Conservation (phyloP, 768 basidiomycete species). For the Tylopilus vinaceipallidus region DNA sequence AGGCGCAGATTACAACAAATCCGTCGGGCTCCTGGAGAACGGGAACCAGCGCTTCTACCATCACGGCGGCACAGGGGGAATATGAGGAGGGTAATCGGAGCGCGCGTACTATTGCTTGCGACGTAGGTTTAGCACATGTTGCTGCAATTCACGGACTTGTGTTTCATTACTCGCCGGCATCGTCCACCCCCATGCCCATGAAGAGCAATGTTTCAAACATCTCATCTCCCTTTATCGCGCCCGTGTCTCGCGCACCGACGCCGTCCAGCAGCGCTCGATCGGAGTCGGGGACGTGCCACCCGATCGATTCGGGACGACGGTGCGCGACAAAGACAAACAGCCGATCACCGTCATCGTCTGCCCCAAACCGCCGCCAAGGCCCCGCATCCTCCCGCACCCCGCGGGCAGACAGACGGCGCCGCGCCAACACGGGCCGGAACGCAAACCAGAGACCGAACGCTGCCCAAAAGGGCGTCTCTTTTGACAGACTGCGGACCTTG, state of each 20-base stretch:
- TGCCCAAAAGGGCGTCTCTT: constrained; percentile 76
- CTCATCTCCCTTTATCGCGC: constrained; percentile 54
- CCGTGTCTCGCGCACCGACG: constrained; percentile 47
- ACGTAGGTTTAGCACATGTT: too few relatives aligned
- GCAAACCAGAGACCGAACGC: constrained; percentile 79
- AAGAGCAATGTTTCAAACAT: constrained; percentile 68
- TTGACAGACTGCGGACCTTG: constrained; percentile 68
- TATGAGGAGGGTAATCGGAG: background rate
- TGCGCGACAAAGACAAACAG: constrained; percentile 62
- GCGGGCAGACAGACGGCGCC: too few relatives aligned
- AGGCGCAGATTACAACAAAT: constrained; percentile 48
- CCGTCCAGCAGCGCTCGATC: constrained; percentile 61
- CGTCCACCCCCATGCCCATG: constrained; percentile 31
- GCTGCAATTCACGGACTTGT: too few relatives aligned
- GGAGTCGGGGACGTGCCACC: constrained; percentile 49
- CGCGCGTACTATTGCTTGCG: too few relatives aligned
- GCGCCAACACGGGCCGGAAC: constrained; percentile 53
- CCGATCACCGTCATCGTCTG: constrained; percentile 35
- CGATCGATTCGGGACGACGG: constrained; percentile 55
- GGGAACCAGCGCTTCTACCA: constrained; percentile 51
- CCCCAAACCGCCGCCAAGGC: constrained; percentile 44
- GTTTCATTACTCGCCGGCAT: constrained; percentile 1
- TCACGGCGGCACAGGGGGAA: constrained; percentile 14
- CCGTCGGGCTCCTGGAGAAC: constrained; percentile 52
- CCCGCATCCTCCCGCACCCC: background rate